Base-by-base conservation (phyloP, 2,329 filamentous ascomycete species). In the Trichoderma sp. region DNA sequence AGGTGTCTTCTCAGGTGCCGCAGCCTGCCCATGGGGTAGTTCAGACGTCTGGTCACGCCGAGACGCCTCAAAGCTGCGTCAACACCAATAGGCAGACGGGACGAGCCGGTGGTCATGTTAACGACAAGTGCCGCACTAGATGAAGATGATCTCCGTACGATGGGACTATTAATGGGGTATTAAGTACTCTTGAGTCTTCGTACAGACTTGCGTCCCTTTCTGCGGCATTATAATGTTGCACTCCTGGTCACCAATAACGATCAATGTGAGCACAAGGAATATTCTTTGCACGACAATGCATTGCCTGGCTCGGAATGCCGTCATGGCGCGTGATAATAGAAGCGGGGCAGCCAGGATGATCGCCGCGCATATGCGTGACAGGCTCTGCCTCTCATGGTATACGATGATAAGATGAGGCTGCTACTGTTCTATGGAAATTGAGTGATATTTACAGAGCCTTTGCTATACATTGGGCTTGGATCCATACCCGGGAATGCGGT, bases 261-360 rank as follows among this genome's bases (percentile, higher is more conserved):
- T 32, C 18, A 11, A 15, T 30, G 30, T 32, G 15, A 30, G 47
- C 64, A 57, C 6, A 28, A 39, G 34, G 64, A 51, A 67, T 57
- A 39, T 39, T 36, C 53, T 18, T 47, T 26, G 56, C 30, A 21
- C 66, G 12, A 30, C 24, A 30, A 24, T 32, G 30, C 14, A 56
- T 34, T 34, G 28, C 57, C 57, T 47, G 58, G 39, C 60, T 63
- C 24, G 68, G 60, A 71, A 72, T 72, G 71, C 71, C 71, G 71
- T 72, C 71, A 72, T 69, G 57, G 71, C 64, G 71, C 71, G 64
- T 72, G 64, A 68, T 68, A 43, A 62, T 30, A 26, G 28, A 56
- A 28, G 70, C 53, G 70, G 70, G 63, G 62, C 63, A 60, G 21
- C 39, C 24, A 43, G 64, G 57, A 57, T 57, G 58, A 64, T 63